Conservation (phyloP, 148 eudicot species). For the Vaccinium darrowii region DNA sequence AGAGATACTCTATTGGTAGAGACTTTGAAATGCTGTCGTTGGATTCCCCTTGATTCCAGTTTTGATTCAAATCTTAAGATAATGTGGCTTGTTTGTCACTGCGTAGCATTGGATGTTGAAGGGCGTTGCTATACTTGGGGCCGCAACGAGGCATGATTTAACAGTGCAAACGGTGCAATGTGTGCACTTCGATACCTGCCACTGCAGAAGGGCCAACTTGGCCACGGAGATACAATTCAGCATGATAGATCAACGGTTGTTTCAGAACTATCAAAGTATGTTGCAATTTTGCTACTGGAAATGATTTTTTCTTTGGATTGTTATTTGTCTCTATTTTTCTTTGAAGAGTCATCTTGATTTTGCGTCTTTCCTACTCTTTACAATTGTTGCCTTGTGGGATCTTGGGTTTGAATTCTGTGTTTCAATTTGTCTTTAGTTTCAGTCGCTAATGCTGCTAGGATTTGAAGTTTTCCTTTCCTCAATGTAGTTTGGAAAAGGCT, state of each 20-base stretch:
- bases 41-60: not conserved
- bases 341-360: not conserved
- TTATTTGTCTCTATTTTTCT: not conserved
- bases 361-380: not conserved
- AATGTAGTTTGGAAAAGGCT: not conserved
- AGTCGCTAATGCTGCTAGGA: not conserved
- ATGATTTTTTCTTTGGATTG: not conserved
- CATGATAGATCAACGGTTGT: conserved; percentile 91
- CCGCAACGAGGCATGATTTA: conserved; percentile 71
- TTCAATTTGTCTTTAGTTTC: not conserved
- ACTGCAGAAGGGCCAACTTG: conserved; percentile 87
- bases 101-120: conserved; percentile 92
- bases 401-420: not conserved
- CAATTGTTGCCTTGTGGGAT: not conserved
- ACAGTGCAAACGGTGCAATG: conserved; percentile 3
- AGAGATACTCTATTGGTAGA: not conserved
- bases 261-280: conserved; percentile 78
- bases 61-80: not conserved
- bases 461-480: not conserved
- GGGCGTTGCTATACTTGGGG: conserved; percentile 99
- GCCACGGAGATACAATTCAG: conserved; percentile 90
- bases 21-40: not conserved
- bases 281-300: conserved; percentile 5
- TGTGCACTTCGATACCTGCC: not conserved
- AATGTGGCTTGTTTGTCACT: conserved; percentile 47